Conservation (phyloP, 2,329 filamentous ascomycete genomes). For the Cadophora gregata region DNA sequence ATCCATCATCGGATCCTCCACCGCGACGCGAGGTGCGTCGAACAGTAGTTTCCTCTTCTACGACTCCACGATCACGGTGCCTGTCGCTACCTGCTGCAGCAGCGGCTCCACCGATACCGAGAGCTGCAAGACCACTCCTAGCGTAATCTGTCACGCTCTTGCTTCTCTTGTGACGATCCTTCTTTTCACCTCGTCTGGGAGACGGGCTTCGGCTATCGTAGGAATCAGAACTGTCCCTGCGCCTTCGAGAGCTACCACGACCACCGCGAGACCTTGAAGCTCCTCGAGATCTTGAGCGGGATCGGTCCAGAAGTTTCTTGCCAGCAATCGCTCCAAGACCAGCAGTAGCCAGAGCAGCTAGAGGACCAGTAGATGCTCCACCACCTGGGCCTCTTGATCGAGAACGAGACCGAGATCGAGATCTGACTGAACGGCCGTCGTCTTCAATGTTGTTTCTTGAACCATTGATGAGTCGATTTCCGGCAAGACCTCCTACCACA, state of each 20-base stretch:
- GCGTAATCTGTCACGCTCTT: conserved; percentile 69
- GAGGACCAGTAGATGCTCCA: conserved; percentile 52
- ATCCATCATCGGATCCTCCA: conserved; percentile 36
- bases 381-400: conserved; percentile 48
- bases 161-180: conserved; percentile 61
- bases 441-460: conserved; percentile 65
- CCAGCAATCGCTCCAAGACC: conserved; percentile 65
- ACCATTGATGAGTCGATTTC: conserved; percentile 86
- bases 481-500: conserved; percentile 85
- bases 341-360: conserved; percentile 68
- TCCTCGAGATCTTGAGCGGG: conserved; percentile 56
- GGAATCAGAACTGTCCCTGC: conserved; percentile 41
- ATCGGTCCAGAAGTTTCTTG: conserved; percentile 62
- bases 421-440: conserved; percentile 57
- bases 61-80: conserved; percentile 32
- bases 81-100: conserved; percentile 34
- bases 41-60: conserved; percentile 39
- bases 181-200: conserved; percentile 33
- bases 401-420: conserved; percentile 71
- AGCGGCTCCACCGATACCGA: conserved; percentile 61
- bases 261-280: conserved; percentile 43
- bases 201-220: conserved; percentile 44
- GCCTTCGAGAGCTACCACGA: conserved; percentile 46
- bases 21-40: conserved; percentile 28
- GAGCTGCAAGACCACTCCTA: conserved; percentile 64